Conservation (phyloP, 2,329 filamentous ascomycete genomes). For the Cladosporium phlei region DNA sequence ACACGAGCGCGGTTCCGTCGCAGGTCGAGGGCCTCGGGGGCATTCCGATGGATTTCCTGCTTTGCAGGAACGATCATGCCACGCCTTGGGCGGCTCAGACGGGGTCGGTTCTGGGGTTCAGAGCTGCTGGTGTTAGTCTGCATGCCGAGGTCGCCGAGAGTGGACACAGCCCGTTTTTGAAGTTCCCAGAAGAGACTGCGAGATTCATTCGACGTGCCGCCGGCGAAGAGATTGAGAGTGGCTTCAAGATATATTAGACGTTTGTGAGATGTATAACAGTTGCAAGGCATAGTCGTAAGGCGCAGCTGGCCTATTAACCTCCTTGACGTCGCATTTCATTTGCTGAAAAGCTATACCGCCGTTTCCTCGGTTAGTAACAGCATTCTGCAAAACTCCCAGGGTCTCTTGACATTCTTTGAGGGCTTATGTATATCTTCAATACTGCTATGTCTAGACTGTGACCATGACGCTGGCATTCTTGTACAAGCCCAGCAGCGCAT, state of each 20-base stretch:
- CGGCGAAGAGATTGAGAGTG: slow-evolving; percentile 12
- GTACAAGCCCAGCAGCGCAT: slow-evolving; percentile 88
- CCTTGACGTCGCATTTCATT: too few relatives aligned
- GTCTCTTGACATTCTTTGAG: too few relatives aligned
- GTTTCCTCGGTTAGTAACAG: too few relatives aligned
- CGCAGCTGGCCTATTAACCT: too few relatives aligned
- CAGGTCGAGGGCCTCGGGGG: slow-evolving; percentile 9
- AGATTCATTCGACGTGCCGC: slow-evolving; percentile 14
- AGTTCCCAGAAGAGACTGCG: slow-evolving; percentile 10
- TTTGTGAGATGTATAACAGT: too few relatives aligned
- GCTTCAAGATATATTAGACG: neutral
- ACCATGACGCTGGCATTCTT: slow-evolving; percentile 91
- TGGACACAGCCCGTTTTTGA: slow-evolving; percentile 17
- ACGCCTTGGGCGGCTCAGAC: slow-evolving; percentile 11
- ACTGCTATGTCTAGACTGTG: slow-evolving; percentile 69
- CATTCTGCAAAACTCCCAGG: too few relatives aligned
- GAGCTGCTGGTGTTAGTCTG: slow-evolving; percentile 2
- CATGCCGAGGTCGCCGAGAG: slow-evolving; percentile 9
- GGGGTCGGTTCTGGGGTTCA: slow-evolving; percentile 7
- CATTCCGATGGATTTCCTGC: slow-evolving; percentile 10
- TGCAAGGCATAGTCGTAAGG: too few relatives aligned
- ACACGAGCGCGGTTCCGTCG: slow-evolving; percentile 2
- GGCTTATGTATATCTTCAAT: too few relatives aligned
- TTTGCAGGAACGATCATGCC: slow-evolving; percentile 14
- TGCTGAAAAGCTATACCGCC: too few relatives aligned